phyloP scores from a whole-genome alignment of 371 early-diverging fungal species.

The Mortierella sp. region DNA sequence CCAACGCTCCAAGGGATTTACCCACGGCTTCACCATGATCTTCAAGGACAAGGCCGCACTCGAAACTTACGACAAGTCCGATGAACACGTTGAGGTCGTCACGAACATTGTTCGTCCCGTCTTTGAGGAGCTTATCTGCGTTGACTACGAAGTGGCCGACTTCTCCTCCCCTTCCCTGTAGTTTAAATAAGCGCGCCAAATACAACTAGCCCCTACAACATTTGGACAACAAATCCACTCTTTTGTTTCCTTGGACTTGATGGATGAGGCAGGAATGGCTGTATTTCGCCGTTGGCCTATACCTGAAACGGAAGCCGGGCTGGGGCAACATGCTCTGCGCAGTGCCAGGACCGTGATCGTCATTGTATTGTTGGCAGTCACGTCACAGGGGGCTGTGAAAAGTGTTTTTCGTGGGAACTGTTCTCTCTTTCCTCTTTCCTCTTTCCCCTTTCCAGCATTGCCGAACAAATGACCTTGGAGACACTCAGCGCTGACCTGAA shows the following conservation, averaged over 20 bases:
- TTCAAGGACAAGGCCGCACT: slow-evolving; percentile 41
- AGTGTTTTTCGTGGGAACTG: slow-evolving; percentile 2
- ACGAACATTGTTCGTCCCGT: slow-evolving; percentile 34
- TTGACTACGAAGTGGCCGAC: slow-evolving; percentile 40
- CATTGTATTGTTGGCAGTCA: too few relatives aligned
- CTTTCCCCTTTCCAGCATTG: not conserved
- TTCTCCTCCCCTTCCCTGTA: slow-evolving; percentile 44
- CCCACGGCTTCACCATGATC: slow-evolving; percentile 49
- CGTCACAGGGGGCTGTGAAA: too few relatives aligned
- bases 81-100: slow-evolving; percentile 34
- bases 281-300: too few relatives aligned
- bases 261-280: too few relatives aligned
- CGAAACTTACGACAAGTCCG: slow-evolving; percentile 44
- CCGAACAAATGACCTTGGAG: slow-evolving; percentile 25
- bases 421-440: not conserved
- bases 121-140: slow-evolving; percentile 37
- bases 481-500: slow-evolving; percentile 24
- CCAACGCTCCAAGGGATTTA: slow-evolving; percentile 34
- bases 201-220: too few relatives aligned
- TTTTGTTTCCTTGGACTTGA: too few relatives aligned
- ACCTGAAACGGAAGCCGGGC: too few relatives aligned
- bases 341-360: too few relatives aligned
- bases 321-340: too few relatives aligned
- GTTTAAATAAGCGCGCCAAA: too few relatives aligned
- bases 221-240: too few relatives aligned